Evolutionary conservation across 768 basidiomycete species (phyloP).

Genomic region (Mycena polygramma): DNA sequence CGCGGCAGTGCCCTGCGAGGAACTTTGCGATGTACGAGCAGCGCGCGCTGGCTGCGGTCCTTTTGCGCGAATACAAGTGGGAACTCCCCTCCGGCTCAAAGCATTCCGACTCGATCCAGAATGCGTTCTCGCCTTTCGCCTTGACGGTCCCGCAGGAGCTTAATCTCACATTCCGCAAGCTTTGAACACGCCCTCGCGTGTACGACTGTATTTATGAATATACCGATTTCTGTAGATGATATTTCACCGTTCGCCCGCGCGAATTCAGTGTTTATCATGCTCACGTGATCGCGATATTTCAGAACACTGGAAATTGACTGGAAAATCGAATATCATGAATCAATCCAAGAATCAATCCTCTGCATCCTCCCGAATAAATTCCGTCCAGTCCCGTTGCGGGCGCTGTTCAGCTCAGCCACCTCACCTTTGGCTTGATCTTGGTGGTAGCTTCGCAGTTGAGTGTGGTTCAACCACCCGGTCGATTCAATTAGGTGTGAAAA

Average conservation of each 20-base stretch:
- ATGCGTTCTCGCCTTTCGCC: constrained; percentile 25
- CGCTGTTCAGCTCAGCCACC: too few species aligned
- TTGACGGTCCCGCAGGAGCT: constrained; percentile 23
- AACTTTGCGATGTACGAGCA: constrained; percentile 32
- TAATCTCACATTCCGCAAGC: constrained; percentile 18
- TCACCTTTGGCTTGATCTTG: too few species aligned
- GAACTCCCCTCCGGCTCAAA: constrained; percentile 10
- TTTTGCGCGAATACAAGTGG: constrained; percentile 26
- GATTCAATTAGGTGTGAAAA: too few species aligned
- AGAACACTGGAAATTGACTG: too few species aligned
- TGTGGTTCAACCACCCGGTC: too few species aligned
- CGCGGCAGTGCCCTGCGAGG: constrained; percentile 50
- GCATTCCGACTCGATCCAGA: constrained; percentile 11
- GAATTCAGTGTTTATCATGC: not conserved
- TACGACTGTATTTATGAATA: not conserved
- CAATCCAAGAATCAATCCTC: too few species aligned
- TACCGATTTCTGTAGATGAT: not conserved
- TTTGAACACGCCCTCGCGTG: not conserved
- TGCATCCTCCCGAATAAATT: too few species aligned
- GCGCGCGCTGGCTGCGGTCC: constrained; percentile 19
- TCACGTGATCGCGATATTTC: constrained; percentile 3
- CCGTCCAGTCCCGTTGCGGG: too few species aligned
- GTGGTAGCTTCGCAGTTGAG: too few species aligned
- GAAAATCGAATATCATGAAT: too few species aligned
- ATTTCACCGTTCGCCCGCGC: not conserved